Evolutionary conservation across 345 rosid species (phyloP).

Genomic region (Clarkia xantiana): DNA sequence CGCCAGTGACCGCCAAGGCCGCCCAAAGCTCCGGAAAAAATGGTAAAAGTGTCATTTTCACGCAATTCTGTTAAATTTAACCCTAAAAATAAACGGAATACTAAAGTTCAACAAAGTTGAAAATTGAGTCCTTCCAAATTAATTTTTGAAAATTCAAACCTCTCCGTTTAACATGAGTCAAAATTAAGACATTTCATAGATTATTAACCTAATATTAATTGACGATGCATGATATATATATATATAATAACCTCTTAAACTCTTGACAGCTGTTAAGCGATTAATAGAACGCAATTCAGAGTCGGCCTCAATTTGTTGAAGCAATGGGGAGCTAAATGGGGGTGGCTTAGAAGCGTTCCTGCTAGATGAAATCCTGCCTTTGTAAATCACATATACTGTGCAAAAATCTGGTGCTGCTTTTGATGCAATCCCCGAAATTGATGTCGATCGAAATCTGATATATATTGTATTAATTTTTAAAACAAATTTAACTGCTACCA

Average conservation of each 20-base stretch:
- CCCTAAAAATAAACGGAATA: too few species aligned
- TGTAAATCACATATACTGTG: constrained; percentile 1
- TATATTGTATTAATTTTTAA: not conserved
- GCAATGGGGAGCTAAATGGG: constrained; percentile 5
- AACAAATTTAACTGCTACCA: not conserved
- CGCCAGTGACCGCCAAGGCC: too few species aligned
- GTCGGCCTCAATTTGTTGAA: not conserved
- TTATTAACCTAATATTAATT: not conserved
- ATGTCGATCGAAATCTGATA: constrained; percentile 2
- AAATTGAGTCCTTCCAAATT: too few species aligned
- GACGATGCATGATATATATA: not conserved
- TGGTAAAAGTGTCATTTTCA: too few species aligned
- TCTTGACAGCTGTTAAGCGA: not conserved
- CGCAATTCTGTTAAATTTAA: too few species aligned
- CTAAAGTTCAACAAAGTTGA: too few species aligned
- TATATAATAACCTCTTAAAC: not conserved
- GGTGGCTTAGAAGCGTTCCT: constrained; percentile 1
- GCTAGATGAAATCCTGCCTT: constrained; percentile 2
- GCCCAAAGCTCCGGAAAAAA: too few species aligned
- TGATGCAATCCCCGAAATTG: not conserved
- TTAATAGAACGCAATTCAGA: not conserved
- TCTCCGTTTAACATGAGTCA: too few species aligned
- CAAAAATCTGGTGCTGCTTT: constrained; percentile 4
- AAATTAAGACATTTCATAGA: too few species aligned
- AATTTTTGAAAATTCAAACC: too few species aligned